Percentiles rank a stretch among this genome's conserved stretches.
These are phyloP conservation scores for Pulveroboletus sp. DNA, from an alignment of 768 basidiomycete genomes.

Conservation along the genomic window DNA sequence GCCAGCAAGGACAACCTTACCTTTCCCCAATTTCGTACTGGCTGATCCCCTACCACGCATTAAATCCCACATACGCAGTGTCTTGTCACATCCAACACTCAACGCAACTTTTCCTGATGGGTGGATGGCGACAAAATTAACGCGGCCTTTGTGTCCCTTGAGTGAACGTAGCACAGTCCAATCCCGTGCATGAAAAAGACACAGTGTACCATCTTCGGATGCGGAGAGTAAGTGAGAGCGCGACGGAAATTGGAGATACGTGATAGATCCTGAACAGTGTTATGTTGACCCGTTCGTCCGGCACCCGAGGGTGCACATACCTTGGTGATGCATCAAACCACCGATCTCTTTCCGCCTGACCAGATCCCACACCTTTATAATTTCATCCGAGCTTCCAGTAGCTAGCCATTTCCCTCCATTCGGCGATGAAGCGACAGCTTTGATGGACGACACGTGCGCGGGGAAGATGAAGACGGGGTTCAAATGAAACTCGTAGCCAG, in stretches of 20 bases:
- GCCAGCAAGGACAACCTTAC: constrained; percentile 35
- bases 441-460: constrained; percentile 91
- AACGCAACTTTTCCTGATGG: constrained; percentile 89
- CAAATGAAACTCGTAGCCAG: constrained; percentile 38
- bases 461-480: constrained; percentile 94
- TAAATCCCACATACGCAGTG: constrained; percentile 96
- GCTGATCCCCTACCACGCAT: constrained; percentile 91
- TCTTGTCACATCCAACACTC: constrained; percentile 86
- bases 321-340: constrained; percentile 91
- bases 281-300: neutral
- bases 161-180: constrained; percentile 86
- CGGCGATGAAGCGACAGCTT: constrained; percentile 84
- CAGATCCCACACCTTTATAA: constrained; percentile 96
- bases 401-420: constrained; percentile 94
- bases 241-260: constrained; percentile 79
- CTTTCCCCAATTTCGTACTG: constrained; percentile 85
- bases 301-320: constrained; percentile 37
- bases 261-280: constrained; percentile 72
- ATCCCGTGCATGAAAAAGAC: constrained; percentile 88
- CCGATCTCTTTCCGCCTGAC: constrained; percentile 89
- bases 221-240: constrained; percentile 87
- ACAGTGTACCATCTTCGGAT: constrained; percentile 88
- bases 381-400: constrained; percentile 93
- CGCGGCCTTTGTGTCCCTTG: constrained; percentile 90
- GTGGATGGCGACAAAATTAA: constrained; percentile 88